Evolutionary conservation across 768 basidiomycete species (phyloP), one percentile per base, ranked within the genome.

Genomic region (Boletus rufocinnamomeus): DNA sequence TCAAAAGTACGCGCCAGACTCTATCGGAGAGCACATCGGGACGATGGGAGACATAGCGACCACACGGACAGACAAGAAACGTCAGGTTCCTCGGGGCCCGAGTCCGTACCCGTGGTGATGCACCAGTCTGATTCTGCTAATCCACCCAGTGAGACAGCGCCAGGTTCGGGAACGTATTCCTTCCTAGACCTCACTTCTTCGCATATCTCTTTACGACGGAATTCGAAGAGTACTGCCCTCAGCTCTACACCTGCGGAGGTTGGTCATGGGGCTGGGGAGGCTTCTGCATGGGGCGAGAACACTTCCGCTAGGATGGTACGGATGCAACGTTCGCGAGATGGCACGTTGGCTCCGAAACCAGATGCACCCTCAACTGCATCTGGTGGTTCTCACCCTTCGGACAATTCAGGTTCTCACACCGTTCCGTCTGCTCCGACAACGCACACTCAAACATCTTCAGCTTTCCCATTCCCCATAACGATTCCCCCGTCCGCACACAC

Each of bases 391-490:
- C 61, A 62, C 6, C 63, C 73, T 9, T 73, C 73, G 17, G 66
- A 66, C 17, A 49, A 56, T 49, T 69, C 73, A 6, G 66, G 58
- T 10, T 16, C 53, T 43, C 58, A 52, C 30, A 61, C 63, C 8
- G 49, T n/a, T 14, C 67, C 65, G 14, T 63, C 71, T 46, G 58
- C 40, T 23, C 63, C 48, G n/a, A 66, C 70, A 28, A 56, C 60
- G 14, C 59, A 63, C 23, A 71, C 71, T n/a, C 63, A 66, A 45
- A 50, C 59, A 28, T 67, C 71, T n/a, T 63, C 64, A 13, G 40
- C 66, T 16, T 82, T 82, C 62, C 80, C 79, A 7, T 80, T 80
- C 56, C 77, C 80, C 28, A 67, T 82, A 35, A 74, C 79, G 9
- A 75, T 83, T 9, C 76, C 81, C 4, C 63, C 79, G 11, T 80